Evolutionary conservation across 2,329 filamentous ascomycete genomes (phyloP), one percentile per base, ranked within the genome.

Genomic region (Aspergillus niger): DNA sequence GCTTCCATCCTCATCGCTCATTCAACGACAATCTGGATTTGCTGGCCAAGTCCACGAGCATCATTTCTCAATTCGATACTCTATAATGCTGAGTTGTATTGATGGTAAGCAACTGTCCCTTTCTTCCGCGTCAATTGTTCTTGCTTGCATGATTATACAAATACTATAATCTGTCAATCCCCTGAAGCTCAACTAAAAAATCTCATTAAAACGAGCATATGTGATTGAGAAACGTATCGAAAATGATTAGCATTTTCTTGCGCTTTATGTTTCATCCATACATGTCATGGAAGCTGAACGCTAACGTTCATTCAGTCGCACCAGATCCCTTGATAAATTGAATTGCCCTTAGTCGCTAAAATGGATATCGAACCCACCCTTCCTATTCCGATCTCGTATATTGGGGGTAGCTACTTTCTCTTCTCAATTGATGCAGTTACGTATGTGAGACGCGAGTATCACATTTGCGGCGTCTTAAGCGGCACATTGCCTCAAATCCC

Each of bases 401-500:
- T 97, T 62, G 88, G 88, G 50, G 88, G 89, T 67, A 89, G 91
- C 66, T 97, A 94, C 80, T 86, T 97, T 62, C 82, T 99, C 67
- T 98, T 97, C 81, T 92, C 96, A 74, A 86, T 92, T 69, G 86
- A 92, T 72, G 87, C 88, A 65, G 89, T 92, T 62, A 88, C 90
- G 69, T 85, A 89, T 74, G 82, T 97, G 64, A 90, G 95, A 66
- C 87, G 91, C 63, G 82, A 87, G 69, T 86, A 97, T 79, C 88
- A 91, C 74, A 92, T 97, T 69, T 93, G 90, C 71, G 92, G 92
- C 64, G 89, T 95, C 32, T 83, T 97, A 58, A 88, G 91, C 61
- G 95, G 95, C 59, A 93, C 91, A 7, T 87, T 97, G 30, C 94
- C 95, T 2, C 93, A 98, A 77, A 89, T 92, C 59, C 92, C 93